Base-by-base conservation (phyloP, 2,329 filamentous ascomycete species). In the Neopestalotiopsis sp. region DNA sequence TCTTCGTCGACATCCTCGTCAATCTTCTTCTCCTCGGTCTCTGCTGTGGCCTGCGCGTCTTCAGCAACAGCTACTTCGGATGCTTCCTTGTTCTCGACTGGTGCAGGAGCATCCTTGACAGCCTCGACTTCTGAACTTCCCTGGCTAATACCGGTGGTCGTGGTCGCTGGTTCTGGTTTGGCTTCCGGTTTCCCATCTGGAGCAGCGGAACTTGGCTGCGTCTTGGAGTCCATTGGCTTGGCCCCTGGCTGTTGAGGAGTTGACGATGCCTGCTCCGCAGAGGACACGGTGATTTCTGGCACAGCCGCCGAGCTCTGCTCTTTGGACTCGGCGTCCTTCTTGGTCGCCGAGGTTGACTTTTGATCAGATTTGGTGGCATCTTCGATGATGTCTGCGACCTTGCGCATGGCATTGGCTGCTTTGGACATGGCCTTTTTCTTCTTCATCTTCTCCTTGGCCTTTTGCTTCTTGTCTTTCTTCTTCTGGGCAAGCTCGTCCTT, bases 391-490 rank as follows among this genome's bases (percentile, higher is more conserved):
- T 71, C 69, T 13, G 71, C 61, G n/a, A 69, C 76, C 63, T 77
- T 75, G 61, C 73, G 75, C 40, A 81, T 78, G 45, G 85, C 77
- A 74, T 84, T 83, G 34, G 78, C 78, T 68, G 78, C 74, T 58
- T 81, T 69, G 6, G 63, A 56, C 40, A 73, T 79, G 70, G 80
- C 80, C 70, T 80, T 80, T 45, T 80, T 78, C 42, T 79, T 68
- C 69, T 75, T 78, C 17, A 67, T 75, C 62, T 80, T 75, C n/a
- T 74, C 75, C 62, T 80, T 75, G 14, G 73, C 71, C 60, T 76
- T 76, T n/a, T 77, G 71, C 66, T 80, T 79, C 30, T 77, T 77
- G 74, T 75, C 81, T 71, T 76, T 79, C 75, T 78, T 79, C 12
- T 75, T 75, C 67, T 78, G 80, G 56, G 80, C 76, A 71, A 81